Evolutionary conservation across 2,329 filamentous ascomycete species (phyloP), one percentile per base, ranked within the genome.

Genomic region (Verticillium klebahnii): DNA sequence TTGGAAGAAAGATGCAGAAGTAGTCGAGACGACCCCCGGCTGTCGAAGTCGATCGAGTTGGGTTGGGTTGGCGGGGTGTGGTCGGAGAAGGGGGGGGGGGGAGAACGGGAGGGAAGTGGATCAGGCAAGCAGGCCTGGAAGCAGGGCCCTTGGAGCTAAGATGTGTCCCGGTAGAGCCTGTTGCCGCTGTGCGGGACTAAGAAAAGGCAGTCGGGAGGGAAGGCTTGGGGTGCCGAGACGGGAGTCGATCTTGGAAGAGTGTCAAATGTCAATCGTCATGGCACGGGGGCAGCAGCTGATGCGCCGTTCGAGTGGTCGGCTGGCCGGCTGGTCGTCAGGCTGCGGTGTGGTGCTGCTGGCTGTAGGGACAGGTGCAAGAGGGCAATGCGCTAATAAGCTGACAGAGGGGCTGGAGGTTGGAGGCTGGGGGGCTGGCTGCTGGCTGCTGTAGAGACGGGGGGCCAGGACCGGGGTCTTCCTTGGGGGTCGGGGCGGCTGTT

Each of bases 41-140:
- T 52, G 62, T 59, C 37, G 60, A 58, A 66, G 58, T 31, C 37
- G 40, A 50, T 50, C 40, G 9, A 11, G 40, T 50, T 50, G 40
- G 40, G 39, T n/a, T 40, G 39, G 39, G 40, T 50, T 50, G 40
- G 40, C 8, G n/a, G 40, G 40, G 40, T 19, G 62, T 59, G 58
- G 58, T 15, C 3, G 57, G 4, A 23, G 34, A 8, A 50, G 55
- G 57, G 60, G 55, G 55, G 57, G 60, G 60, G 61, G 29, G 57
- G 45, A 7, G 57, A 40, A 50, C n/a, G 61, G 37, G 58, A 40
- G 34, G 37, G 19, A 25, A 57, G 58, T 36, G 29, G 25, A 54
- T 34, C 29, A n/a, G 37, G 36, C 39, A 54, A 60, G 60, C 50
- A 59, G 56, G 56, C 50, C 60, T 59, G 50, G 59, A 58, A 66